These are phyloP conservation scores for Fennellomyces sp. DNA, from an alignment of 371 early-diverging fungal species.

Conservation along the genomic window DNA sequence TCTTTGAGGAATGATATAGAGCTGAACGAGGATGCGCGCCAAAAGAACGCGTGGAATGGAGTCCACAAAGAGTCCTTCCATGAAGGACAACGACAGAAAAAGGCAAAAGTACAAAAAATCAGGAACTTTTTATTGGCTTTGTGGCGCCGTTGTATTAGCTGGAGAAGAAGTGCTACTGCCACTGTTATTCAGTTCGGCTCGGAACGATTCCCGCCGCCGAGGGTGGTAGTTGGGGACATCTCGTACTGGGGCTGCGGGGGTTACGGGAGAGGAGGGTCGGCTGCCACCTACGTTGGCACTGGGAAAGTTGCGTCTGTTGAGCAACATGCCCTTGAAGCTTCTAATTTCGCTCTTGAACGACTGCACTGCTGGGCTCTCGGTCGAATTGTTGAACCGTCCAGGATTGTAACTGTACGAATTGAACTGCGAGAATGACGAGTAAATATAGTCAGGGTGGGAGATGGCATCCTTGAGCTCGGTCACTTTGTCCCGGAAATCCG, in stretches of 20 bases:
- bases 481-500: slow-evolving; percentile 9
- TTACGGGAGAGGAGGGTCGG: slow-evolving; percentile 6
- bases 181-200: not conserved
- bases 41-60: slow-evolving; percentile 33
- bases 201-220: slow-evolving; percentile 4
- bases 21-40: slow-evolving; percentile 38
- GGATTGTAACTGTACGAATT: not conserved
- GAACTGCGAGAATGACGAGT: slow-evolving; percentile 14
- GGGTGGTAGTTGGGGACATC: slow-evolving; percentile 3
- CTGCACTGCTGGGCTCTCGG: slow-evolving; percentile 37
- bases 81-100: slow-evolving; percentile 3
- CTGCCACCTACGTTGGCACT: not conserved
- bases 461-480: slow-evolving; percentile 8
- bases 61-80: slow-evolving; percentile 34
- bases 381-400: not conserved
- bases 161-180: not conserved
- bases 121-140: not conserved
- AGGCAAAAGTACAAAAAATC: not conserved
- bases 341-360: slow-evolving; percentile 35
- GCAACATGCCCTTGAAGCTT: slow-evolving; percentile 29
- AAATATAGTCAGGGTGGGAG: slow-evolving; percentile 9
- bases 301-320: slow-evolving; percentile 36
- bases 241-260: not conserved
- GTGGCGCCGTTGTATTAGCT: not conserved
- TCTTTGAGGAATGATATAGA: slow-evolving; percentile 25